Base-by-base conservation (phyloP, 805 yeast species). In the Yarrowia sp. region DNA sequence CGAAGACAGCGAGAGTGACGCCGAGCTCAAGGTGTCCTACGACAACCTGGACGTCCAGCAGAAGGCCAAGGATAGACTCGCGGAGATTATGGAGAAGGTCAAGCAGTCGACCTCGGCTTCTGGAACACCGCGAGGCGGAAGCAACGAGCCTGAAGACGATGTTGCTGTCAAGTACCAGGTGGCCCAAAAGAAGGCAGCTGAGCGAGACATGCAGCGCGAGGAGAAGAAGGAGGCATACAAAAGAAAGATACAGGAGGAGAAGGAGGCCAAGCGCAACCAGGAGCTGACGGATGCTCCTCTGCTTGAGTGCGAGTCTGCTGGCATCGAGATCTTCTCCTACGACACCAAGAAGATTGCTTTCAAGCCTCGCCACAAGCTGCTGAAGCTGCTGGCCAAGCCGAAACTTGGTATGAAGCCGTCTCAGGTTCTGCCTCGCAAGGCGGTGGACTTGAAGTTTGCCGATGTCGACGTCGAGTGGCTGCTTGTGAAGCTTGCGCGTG, bases 141-240 rank as follows among this genome's bases (percentile, higher is more conserved):
- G 29, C 19, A 3, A 9, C 5, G 56, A 47, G n/a, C 56, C 56
- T 9, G 56, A 47, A 21, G 56, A 47, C 22, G 41, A 47, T 6
- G 56, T 47, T 29, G 39, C 21, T 3, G 22, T 9, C 16, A 47
- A 32, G 27, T 47, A 47, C 39, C 27, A 47, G 4, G 39, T 29
- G 8, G 56, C 56, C 21, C 13, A 47, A 21, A 10, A n/a, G 14
- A 47, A 47, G 39, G 56, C 14, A 6, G 56, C 56, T n/a, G 39
- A 31, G 13, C 6, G 56, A 33, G 5, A 6, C 7, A 39, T 32
- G 32, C 25, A 22, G 22, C 56, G 22, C 3, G 6, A 47, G 56
- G 31, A 31, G 29, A 21, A n/a, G 21, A 47, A 22, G 22, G 29
- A 18, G 18, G 36, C 36, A 5, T 19, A 46, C 36, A 19, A 46